These are phyloP conservation scores for Boehmeria nivea DNA, from an alignment of 306 rosid genomes.

Conservation along the genomic window DNA sequence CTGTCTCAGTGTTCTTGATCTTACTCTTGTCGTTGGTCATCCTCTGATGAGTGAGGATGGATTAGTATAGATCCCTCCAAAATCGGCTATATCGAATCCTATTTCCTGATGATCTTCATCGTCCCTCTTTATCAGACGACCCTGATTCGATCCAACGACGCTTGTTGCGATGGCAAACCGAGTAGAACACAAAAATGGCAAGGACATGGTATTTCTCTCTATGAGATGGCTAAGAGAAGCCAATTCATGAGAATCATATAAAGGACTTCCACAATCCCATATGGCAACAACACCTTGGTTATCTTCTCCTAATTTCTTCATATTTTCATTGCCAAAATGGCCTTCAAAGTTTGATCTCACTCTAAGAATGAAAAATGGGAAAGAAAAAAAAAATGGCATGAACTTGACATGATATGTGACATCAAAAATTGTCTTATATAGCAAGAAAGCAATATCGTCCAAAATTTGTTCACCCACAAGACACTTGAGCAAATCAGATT, in stretches of 20 bases:
- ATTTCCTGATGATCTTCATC: not conserved
- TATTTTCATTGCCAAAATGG: not conserved
- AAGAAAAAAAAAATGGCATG: not conserved
- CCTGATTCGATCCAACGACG: not conserved
- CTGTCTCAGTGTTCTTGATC: not conserved
- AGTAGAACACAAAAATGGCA: constrained; percentile 3
- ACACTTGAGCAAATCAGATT: not conserved
- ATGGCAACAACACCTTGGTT: not conserved
- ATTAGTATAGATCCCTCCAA: not conserved
- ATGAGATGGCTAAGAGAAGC: constrained; percentile 17
- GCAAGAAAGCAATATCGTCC: not conserved
- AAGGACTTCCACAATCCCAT: constrained; percentile 30
- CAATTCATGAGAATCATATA: constrained; percentile 24
- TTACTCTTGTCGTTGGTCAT: not conserved
- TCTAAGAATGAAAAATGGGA: not conserved
- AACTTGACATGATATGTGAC: not conserved
- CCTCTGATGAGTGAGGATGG: not conserved
- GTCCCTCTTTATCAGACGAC: not conserved
- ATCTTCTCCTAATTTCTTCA: constrained; percentile 14
- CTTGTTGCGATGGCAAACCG: not conserved
- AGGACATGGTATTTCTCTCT: constrained; percentile 2
- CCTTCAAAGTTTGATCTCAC: not conserved
- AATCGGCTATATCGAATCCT: not conserved
- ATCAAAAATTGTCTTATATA: not conserved
- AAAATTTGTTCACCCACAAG: not conserved